These are phyloP conservation scores for Candolleomyces efflorescens DNA, from an alignment of 768 basidiomycete genomes.

Conservation along the genomic window DNA sequence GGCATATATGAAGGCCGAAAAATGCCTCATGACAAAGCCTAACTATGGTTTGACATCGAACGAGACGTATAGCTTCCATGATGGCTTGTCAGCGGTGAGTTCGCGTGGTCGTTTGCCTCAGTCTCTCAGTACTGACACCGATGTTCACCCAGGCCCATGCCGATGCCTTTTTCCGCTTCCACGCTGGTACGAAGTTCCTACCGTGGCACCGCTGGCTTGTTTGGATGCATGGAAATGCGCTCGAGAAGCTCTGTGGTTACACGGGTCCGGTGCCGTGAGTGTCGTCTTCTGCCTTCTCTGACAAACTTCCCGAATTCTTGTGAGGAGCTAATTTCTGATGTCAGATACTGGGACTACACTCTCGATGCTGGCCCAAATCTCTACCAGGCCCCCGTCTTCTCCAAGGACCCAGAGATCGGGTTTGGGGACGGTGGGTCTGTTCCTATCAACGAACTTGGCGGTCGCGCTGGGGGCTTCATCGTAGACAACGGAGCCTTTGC, in stretches of 20 bases:
- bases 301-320: too few species aligned
- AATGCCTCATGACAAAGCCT: slow-evolving; percentile 1
- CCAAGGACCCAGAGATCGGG: slow-evolving; percentile 7
- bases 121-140: neutral
- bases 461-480: slow-evolving; percentile 7
- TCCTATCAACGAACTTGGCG: slow-evolving; percentile 7
- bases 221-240: slow-evolving; percentile 5
- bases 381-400: slow-evolving; percentile 4
- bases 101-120: neutral
- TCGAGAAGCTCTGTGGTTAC: slow-evolving; percentile 7
- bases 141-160: slow-evolving; percentile 2
- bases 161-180: slow-evolving; percentile 1
- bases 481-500: slow-evolving; percentile 10
- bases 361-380: slow-evolving; percentile 5
- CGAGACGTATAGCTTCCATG: neutral
- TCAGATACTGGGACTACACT: slow-evolving; percentile 10
- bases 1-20: slow-evolving; percentile 8
- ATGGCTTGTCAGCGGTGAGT: slow-evolving; percentile 3
- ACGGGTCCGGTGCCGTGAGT: slow-evolving; percentile 8
- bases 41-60: slow-evolving; percentile 1
- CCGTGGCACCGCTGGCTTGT: slow-evolving; percentile 8
- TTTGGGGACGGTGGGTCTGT: slow-evolving; percentile 8
- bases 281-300: too few species aligned
- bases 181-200: slow-evolving; percentile 7
- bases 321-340: too few species aligned